Base-by-base conservation (phyloP, 208 protist species). In the Leishmania tarentolae region DNA sequence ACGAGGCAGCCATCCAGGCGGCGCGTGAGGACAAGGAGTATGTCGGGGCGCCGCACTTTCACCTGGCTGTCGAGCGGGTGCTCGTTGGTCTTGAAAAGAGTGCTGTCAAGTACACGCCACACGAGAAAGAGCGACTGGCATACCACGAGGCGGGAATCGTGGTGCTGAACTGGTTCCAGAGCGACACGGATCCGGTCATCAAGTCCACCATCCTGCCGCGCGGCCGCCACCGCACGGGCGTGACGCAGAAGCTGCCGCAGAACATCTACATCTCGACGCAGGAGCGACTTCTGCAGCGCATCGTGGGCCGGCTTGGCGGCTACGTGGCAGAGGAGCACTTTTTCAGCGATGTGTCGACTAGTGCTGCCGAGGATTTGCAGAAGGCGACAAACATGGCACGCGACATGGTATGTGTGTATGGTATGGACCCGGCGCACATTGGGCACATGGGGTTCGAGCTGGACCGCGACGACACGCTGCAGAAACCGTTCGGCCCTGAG, bases 1-100 rank as follows among this genome's bases (percentile, higher is more conserved):
- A 99, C 84, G 98, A 99, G 92, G 98, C 97, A 6, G 99, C 98
- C 19, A 94, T 99, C 57, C 96, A 98, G 75, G 98, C 98, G 7
- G 97, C 98, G 40, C 91, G 98, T 46, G 80, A 93, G 68, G 82
- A 79, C 63, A 92, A 93, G 50, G 76, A 89, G 50, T 56, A 74
- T 42, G 98, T 99, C 19, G 79, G 83, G 13, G 65, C 92, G 21
- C 68, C 77, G 28, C 88, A 99, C 86, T 99, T 99, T 86, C 94
- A 99, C 85, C 78, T 90, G 57, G 98, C 98, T 47, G 94, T 98
- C 50, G 98, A 99, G 75, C 93, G 98, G 11, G 93, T 99, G 28
- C 94, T 99, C 71, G 97, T 98, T 44, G 99, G 99, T 37, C 84
- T 99, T 28, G 97, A 99, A 86, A 98, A 98, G 83, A 98, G 97